These are phyloP conservation scores for Talaromyces wortmannii DNA, from an alignment of 495 filamentous ascomycete genomes.

Conservation along the genomic window DNA sequence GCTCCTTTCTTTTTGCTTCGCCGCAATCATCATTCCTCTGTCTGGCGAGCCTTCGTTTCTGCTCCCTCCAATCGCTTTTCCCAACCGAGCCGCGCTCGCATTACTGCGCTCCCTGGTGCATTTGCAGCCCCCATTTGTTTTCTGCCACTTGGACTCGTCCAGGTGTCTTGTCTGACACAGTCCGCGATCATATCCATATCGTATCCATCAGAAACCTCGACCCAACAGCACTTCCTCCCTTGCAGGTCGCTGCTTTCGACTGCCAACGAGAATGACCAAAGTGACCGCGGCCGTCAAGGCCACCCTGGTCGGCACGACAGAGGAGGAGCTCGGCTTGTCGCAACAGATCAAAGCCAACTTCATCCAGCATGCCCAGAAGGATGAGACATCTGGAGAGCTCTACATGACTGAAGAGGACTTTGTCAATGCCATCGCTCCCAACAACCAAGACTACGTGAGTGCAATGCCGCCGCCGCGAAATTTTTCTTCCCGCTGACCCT, in stretches of 20 bases:
- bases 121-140: not conserved
- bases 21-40: not conserved
- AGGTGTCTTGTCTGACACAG: not conserved
- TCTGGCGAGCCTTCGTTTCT: not conserved
- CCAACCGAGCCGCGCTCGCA: not conserved
- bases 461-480: not conserved
- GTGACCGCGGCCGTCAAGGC: slow-evolving; percentile 73
- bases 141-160: not conserved
- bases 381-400: slow-evolving; percentile 66
- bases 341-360: slow-evolving; percentile 66
- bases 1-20: not conserved
- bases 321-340: slow-evolving; percentile 57
- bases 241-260: not conserved
- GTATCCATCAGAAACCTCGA: not conserved
- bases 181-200: not conserved
- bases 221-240: not conserved
- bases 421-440: slow-evolving; percentile 82
- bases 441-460: slow-evolving; percentile 84
- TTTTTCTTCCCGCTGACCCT: not conserved
- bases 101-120: not conserved
- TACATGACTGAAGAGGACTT: slow-evolving; percentile 82
- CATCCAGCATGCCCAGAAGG: slow-evolving; percentile 66
- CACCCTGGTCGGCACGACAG: slow-evolving; percentile 57
- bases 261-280: slow-evolving; percentile 32
- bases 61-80: not conserved